Conservation (phyloP, 768 basidiomycete species). For the Gloeostereum incarnatum region DNA sequence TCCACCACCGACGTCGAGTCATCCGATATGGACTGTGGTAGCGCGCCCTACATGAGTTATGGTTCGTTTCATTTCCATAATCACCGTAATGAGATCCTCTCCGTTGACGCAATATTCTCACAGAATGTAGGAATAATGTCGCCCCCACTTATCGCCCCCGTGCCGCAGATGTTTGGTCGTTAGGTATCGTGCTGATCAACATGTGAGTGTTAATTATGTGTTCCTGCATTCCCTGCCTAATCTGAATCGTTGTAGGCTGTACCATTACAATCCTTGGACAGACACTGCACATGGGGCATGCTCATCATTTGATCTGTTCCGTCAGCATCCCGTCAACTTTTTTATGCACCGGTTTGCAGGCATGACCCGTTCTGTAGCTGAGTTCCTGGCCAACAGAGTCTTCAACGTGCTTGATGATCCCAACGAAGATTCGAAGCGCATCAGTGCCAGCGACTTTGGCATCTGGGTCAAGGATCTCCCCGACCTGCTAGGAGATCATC, state of each 20-base stretch:
- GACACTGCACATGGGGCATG: conserved; percentile 81
- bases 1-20: conserved; percentile 85
- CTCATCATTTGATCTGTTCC: conserved; percentile 75
- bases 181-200: conserved; percentile 98
- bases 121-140: conserved; percentile 97
- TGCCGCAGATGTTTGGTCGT: conserved; percentile 97
- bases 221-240: conserved; percentile 6
- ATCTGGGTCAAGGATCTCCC: conserved; percentile 81
- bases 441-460: conserved; percentile 79
- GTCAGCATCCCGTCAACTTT: conserved; percentile 71
- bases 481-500: conserved; percentile 44
- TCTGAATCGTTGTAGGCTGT: conserved; percentile 50
- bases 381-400: conserved; percentile 75
- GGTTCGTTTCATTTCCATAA: conserved; percentile 38
- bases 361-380: conserved; percentile 80
- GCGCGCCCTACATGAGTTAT: conserved; percentile 98
- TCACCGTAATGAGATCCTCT: conserved; percentile 4
- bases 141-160: conserved; percentile 91
- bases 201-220: conserved; percentile 45
- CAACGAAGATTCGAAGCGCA: conserved; percentile 54
- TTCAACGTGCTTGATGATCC: conserved; percentile 73
- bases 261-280: conserved; percentile 98
- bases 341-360: conserved; percentile 87
- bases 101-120: conserved; percentile 11
- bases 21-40: conserved; percentile 97